A percentile compares a stretch with the other conserved stretches of the same genome.
Conservation (phyloP, 345 rosid species). For the Draba incana region DNA sequence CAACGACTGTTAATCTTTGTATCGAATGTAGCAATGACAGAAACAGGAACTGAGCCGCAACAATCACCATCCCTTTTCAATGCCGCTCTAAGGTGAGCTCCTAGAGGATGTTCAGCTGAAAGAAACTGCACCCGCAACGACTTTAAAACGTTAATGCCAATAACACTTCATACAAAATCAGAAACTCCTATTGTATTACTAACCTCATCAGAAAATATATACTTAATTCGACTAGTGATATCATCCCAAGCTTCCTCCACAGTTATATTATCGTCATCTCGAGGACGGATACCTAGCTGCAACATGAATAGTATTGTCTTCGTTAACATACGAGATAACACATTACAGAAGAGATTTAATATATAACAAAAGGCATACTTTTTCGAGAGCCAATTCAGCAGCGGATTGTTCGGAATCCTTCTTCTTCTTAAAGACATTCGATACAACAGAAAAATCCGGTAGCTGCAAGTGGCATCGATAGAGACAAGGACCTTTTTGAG, state of each 20-base stretch:
- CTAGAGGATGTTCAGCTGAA: slow-evolving; percentile 64
- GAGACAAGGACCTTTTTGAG: slow-evolving; percentile 74
- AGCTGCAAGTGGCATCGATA: slow-evolving; percentile 82
- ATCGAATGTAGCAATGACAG: slow-evolving; percentile 73
- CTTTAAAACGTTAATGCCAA: slow-evolving; percentile 24
- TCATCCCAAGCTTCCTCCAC: slow-evolving; percentile 67
- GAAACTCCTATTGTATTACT: slow-evolving; percentile 31
- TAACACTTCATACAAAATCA: background rate
- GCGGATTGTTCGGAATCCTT: slow-evolving; percentile 95
- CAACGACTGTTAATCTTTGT: slow-evolving; percentile 63
- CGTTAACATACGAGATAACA: slow-evolving; percentile 6
- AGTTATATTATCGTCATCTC: slow-evolving; percentile 51
- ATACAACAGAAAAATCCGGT: slow-evolving; percentile 67
- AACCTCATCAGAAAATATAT: slow-evolving; percentile 79
- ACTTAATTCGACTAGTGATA: slow-evolving; percentile 53
- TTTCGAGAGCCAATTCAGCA: slow-evolving; percentile 80
- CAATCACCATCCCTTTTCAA: slow-evolving; percentile 64
- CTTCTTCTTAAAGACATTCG: slow-evolving; percentile 67
- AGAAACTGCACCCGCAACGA: slow-evolving; percentile 60
- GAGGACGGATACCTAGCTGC: slow-evolving; percentile 72
- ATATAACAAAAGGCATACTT: slow-evolving; percentile 47
- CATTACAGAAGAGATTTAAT: background rate
- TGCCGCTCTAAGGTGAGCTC: slow-evolving; percentile 81
- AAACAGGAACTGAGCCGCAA: slow-evolving; percentile 68
- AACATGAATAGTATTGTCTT: slow-evolving; percentile 27